Percentiles rank a stretch among this genome's conserved stretches.
These are phyloP conservation scores for Tribonema minus DNA, from an alignment of 108 stramenopile species.

Conservation along the genomic window DNA sequence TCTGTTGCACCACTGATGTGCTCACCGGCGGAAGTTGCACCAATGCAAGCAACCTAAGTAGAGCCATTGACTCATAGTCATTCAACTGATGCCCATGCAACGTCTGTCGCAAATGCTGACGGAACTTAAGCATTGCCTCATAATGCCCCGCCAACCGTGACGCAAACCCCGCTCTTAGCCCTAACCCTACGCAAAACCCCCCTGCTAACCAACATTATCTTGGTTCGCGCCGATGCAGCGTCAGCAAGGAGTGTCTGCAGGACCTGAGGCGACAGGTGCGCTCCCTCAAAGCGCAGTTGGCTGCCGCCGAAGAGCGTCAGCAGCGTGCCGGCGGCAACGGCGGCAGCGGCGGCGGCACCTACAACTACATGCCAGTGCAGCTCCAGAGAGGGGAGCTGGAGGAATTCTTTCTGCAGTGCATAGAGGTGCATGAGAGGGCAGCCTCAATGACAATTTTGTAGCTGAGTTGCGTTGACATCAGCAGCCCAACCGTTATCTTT, in stretches of 20 bases:
- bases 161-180: too few species aligned
- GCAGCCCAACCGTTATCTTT: too few species aligned
- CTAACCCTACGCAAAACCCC: too few species aligned
- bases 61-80: too few species aligned
- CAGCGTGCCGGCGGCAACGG: constrained; percentile 18
- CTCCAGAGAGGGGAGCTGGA: constrained; percentile 49
- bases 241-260: neutral
- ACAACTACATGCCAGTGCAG: too few species aligned
- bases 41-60: too few species aligned
- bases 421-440: constrained; percentile 9
- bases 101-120: too few species aligned
- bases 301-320: constrained; percentile 21
- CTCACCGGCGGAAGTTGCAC: too few species aligned
- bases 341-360: too few species aligned
- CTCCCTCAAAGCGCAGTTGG: constrained; percentile 15
- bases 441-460: neutral
- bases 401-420: constrained; percentile 46
- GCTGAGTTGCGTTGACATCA: neutral
- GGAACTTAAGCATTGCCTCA: neutral
- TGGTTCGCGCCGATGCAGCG: neutral
- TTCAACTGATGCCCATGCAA: too few species aligned
- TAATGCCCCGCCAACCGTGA: too few species aligned
- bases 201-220: neutral
- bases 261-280: constrained; percentile 18
- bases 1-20: too few species aligned